Percentiles rank a stretch among this genome's conserved stretches.
These are phyloP conservation scores for Backusella liffmaniae DNA, from an alignment of 192 early-diverging fungal genomes.

Conservation along the genomic window DNA sequence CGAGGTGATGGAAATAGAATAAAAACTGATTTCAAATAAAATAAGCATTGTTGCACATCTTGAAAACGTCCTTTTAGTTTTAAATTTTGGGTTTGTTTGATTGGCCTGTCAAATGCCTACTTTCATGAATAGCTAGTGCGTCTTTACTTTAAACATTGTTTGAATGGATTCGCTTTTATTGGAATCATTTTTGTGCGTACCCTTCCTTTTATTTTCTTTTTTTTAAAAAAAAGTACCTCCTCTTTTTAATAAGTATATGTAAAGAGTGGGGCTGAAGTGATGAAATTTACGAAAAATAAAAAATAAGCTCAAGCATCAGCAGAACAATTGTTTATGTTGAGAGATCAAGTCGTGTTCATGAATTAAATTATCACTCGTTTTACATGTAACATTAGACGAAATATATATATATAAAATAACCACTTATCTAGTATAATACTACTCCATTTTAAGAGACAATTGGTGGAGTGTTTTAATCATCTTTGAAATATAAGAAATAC, in stretches of 20 bases:
- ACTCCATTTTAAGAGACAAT: no score
- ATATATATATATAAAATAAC: no score
- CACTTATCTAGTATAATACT: no score
- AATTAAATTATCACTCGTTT: no score
- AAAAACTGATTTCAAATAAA: neutral
- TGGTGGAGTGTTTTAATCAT: no score
- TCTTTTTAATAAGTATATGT: neutral
- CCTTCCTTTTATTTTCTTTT: neutral
- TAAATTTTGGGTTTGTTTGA: neutral
- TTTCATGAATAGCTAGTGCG: neutral
- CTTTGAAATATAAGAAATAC: no score
- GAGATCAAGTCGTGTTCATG: neutral
- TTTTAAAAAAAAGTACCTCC: neutral
- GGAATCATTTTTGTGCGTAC: neutral
- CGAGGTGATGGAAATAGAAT: neutral
- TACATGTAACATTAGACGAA: no score
- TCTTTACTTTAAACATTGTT: neutral
- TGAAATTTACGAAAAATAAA: neutral
- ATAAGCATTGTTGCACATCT: neutral
- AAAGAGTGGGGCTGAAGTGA: neutral
- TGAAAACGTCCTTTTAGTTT: neutral
- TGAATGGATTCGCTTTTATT: neutral
- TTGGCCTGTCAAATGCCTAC: neutral
- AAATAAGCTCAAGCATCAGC: neutral
- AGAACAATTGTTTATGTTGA: neutral